Base-by-base conservation (phyloP, 2,329 filamentous ascomycete species). In the Verticillium dahliae region DNA sequence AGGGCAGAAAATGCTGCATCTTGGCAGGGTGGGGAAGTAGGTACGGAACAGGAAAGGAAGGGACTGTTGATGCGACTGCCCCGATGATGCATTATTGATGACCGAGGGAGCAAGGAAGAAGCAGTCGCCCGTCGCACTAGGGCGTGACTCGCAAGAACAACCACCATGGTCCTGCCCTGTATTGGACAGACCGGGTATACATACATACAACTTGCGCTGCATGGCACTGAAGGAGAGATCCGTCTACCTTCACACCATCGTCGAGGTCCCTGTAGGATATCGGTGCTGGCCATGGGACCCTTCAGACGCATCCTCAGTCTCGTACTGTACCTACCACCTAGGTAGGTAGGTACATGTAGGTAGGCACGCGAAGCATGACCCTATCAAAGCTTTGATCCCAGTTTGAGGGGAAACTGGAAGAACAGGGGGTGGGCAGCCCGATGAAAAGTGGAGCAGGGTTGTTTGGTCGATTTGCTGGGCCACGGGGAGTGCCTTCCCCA, bases 21-120 rank as follows among this genome's bases (percentile, higher is more conserved):
- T 52, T n/a, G 45, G n/a, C 45, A 18, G 45, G 18, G 45, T 52
- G 45, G 45, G 45, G 45, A 52, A 52, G 45, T 22, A 52, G n/a
- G 45, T 22, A 52, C 45, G 45, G 18, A 27, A 22, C 18, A 34
- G 27, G 55, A 18, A 35, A 22, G n/a, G 55, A 57, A 57, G 55
- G 33, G 22, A 57, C 15, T 9, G 31, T 34, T 22, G 60, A 63
- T 65, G 11, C 60, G 7, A 52, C 45, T 52, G 45, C 45, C 45
- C 45, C 22, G 18, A 52, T 52, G 45, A 52, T 52, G 45, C 18
- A 13, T 52, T 52, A 22, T 52, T 52, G 18, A 22, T 22, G 45
- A 52, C 45, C 45, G 45, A 52, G 45, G 45, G n/a, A 52, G 45
- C 45, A 27, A 52, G n/a, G 10, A 52, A 52, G n/a, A 45, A 18